Conservation (phyloP, 257 asterid species). For the Knoxia roxburghii region DNA sequence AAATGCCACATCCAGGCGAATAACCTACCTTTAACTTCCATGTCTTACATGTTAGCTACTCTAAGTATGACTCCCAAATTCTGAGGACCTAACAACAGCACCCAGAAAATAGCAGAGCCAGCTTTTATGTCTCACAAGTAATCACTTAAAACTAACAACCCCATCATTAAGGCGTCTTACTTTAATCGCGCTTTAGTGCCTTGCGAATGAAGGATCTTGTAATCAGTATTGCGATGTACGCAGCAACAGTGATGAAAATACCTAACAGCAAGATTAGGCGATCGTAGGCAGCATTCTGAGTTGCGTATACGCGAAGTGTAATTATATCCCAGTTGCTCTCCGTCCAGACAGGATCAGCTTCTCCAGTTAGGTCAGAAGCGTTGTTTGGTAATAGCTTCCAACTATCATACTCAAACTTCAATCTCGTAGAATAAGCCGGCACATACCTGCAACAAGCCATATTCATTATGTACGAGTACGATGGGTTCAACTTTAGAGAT, state of each 20-base stretch:
- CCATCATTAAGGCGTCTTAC: neutral
- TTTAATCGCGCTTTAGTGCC: constrained; percentile 72
- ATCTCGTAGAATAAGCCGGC: constrained; percentile 90
- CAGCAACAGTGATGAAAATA: constrained; percentile 45
- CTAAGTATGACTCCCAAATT: neutral
- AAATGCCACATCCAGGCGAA: constrained; percentile 5
- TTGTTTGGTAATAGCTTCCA: constrained; percentile 67
- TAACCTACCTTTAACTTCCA: neutral
- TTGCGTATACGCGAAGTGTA: constrained; percentile 53
- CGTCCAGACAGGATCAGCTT: constrained; percentile 81
- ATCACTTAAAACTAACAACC: neutral
- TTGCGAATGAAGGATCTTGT: constrained; percentile 63
- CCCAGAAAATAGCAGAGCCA: neutral
- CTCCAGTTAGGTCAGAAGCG: constrained; percentile 47
- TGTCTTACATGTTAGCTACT: neutral
- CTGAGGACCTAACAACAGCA: neutral
- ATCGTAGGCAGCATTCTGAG: constrained; percentile 55
- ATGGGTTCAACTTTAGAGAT: neutral
- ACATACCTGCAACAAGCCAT: constrained; percentile 54
- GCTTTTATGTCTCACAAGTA: neutral
- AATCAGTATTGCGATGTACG: constrained; percentile 49
- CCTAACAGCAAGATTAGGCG: constrained; percentile 56
- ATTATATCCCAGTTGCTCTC: constrained; percentile 90
- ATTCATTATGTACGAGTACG: neutral
- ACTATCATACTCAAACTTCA: constrained; percentile 52